phyloP scores from a whole-genome alignment of 2,329 filamentous ascomycete species.

The Lasiodiplodia theobromae region DNA sequence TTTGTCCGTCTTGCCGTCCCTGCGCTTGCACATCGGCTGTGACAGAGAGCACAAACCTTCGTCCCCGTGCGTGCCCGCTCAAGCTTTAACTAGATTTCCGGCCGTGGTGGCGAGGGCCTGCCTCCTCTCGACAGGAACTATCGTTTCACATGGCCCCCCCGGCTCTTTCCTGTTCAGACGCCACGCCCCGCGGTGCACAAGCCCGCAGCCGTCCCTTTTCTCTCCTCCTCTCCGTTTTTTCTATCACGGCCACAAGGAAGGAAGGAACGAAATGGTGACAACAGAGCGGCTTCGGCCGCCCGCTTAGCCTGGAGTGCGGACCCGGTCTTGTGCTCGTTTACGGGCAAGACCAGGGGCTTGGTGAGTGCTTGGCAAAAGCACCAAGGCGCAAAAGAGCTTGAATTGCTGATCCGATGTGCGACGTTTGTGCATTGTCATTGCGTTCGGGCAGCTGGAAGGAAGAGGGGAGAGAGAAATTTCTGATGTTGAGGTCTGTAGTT shows the following conservation, averaged over 20 bases:
- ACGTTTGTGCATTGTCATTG: background rate
- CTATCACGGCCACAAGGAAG: background rate
- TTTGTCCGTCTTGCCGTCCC: no score
- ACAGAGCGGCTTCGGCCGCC: background rate
- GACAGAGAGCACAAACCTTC: background rate
- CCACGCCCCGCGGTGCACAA: no score
- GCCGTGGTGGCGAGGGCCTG: background rate
- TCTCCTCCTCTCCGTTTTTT: no score
- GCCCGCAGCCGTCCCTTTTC: background rate
- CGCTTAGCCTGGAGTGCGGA: background rate
- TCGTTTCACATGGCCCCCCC: background rate
- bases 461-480: background rate
- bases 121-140: background rate
- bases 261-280: background rate
- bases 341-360: constrained; percentile 1
- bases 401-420: background rate
- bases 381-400: background rate
- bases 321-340: background rate
- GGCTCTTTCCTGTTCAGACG: no score
- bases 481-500: background rate
- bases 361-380: constrained; percentile 2
- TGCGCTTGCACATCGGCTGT: background rate
- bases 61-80: background rate
- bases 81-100: background rate
- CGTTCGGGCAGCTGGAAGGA: background rate